These are phyloP conservation scores for Bacidia rubella DNA, from an alignment of 495 filamentous ascomycete species.

Conservation along the genomic window DNA sequence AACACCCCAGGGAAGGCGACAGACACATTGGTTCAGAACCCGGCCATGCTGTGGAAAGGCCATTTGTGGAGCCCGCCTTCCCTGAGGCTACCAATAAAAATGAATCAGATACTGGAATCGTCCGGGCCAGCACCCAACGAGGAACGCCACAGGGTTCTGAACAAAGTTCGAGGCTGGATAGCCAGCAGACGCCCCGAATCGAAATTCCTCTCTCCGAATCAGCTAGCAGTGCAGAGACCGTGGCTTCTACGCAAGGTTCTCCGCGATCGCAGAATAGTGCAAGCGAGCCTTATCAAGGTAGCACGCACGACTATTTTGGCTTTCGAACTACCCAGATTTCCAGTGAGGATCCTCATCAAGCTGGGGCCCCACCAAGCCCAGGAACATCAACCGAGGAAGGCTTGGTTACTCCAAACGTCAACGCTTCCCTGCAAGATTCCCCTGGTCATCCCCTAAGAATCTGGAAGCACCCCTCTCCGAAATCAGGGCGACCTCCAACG, in stretches of 20 bases:
- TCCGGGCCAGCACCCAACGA: background rate
- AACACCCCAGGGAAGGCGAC: background rate
- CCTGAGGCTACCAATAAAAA: background rate
- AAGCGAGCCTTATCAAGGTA: background rate
- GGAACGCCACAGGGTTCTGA: background rate
- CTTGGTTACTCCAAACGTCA: background rate
- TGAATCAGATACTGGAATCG: background rate
- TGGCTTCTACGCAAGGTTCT: background rate
- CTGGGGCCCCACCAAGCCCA: no score
- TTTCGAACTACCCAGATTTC: no score
- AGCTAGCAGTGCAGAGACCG: background rate
- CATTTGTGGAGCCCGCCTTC: background rate
- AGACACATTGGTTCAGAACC: background rate
- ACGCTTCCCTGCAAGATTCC: background rate
- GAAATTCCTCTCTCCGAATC: background rate
- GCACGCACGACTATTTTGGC: background rate
- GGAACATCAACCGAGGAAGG: background rate
- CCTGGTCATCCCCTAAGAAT: conserved; percentile 1
- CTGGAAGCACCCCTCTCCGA: conserved; percentile 5
- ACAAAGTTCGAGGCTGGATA: background rate
- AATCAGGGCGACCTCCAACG: background rate
- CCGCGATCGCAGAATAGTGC: background rate
- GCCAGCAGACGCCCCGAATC: background rate
- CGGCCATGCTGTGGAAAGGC: background rate
- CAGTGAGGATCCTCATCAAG: no score